Base-by-base conservation (phyloP, 116 monocot species). In the Trichopus zeylanicus region DNA sequence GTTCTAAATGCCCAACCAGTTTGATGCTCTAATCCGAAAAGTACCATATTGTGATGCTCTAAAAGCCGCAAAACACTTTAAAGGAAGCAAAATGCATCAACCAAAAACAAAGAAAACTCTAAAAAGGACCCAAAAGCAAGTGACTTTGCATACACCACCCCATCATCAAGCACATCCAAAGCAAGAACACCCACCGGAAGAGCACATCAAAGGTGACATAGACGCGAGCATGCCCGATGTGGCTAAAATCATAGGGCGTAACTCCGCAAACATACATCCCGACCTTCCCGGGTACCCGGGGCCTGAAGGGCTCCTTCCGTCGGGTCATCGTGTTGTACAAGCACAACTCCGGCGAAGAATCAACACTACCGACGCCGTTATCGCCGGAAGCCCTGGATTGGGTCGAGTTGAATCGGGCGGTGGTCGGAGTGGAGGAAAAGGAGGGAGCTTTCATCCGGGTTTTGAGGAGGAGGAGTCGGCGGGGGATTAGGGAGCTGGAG, bases 191-290 rank as follows among this genome's bases (percentile, higher is more conserved):
- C 3, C 8, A 81, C 98, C 98, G 74, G 64, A 71, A 88, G 20
- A 98, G 91, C 7, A 91, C 82, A 47, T 91, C 98, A 49, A 98
- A 91, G 55, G 87, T 79, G 54, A 98, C 98, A 47, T 82, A 91
- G 20, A 77, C 98, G 9, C 98, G 73, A 0, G 98, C 98, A 34
- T 98, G 98, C 26, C 98, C 98, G 29, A 91, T 85, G 59, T 98
- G 91, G 71, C 98, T 98, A 56, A 88, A 73, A 55, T 87, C 91
- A 61, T 98, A 98, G 12, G 91, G 42, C 22, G 98, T 98, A 31
- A 91, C 80, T 5, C 98, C 97, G 66, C 97, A 97, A 3, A 97
- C 97, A 59, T 97, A 97, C 97, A 97, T 97, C 31, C 97, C 91
- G 21, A 97, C 91, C 61, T 72, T 87, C 8, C 79, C 82, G 12